These are phyloP conservation scores for Schizochytrium sp. DNA, from an alignment of 108 stramenopile species.

Conservation along the genomic window DNA sequence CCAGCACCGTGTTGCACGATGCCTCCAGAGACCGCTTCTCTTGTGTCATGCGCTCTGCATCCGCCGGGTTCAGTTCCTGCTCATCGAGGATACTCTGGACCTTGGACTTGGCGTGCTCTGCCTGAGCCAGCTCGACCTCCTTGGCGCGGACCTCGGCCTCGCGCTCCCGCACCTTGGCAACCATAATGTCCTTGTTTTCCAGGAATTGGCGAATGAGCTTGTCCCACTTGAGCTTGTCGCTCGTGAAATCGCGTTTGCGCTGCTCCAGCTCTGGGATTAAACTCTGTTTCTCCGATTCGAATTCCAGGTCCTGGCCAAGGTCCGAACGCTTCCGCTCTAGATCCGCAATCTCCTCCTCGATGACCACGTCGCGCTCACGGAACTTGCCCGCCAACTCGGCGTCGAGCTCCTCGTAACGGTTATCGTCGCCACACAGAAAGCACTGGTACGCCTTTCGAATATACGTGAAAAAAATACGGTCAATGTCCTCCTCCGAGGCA, in stretches of 20 bases:
- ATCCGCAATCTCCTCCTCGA: background rate
- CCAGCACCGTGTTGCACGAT: conserved; percentile 8
- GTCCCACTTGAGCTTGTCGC: conserved; percentile 76
- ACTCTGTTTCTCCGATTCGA: conserved; percentile 50
- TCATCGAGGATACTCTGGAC: conserved; percentile 15
- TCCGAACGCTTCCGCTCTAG: background rate
- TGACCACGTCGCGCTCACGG: background rate
- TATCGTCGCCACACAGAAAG: conserved; percentile 77
- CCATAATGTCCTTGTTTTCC: conserved; percentile 54
- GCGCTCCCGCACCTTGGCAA: conserved; percentile 30
- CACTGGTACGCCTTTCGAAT: conserved; percentile 63
- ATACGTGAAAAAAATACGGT: conserved; percentile 67
- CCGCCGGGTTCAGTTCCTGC: conserved; percentile 45
- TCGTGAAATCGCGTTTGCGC: conserved; percentile 55
- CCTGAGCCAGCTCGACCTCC: background rate
- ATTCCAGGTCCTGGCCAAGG: conserved; percentile 54
- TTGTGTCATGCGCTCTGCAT: conserved; percentile 33
- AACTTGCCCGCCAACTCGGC: conserved; percentile 23
- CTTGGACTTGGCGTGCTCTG: background rate
- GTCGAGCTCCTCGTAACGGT: conserved; percentile 53
- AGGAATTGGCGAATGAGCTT: conserved; percentile 65
- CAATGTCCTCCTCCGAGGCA: conserved; percentile 21
- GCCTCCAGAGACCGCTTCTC: conserved; percentile 37
- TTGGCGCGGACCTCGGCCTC: conserved; percentile 18
- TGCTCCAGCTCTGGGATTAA: conserved; percentile 54